Evolutionary conservation across 768 basidiomycete species (phyloP), one percentile per base, ranked within the genome.

Genomic region (Wakefieldia striispora): DNA sequence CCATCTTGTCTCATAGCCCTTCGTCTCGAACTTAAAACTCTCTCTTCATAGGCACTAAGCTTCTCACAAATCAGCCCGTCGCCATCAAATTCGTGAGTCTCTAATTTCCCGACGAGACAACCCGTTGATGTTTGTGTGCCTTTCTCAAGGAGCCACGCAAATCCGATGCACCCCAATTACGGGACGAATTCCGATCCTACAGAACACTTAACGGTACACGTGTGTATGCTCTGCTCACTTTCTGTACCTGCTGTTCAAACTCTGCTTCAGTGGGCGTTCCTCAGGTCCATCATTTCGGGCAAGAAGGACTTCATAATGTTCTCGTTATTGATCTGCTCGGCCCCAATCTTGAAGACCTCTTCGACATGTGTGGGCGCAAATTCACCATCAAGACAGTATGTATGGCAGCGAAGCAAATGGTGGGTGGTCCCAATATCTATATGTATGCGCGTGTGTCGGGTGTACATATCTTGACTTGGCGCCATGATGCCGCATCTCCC

Each of bases 381-480:
- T 99, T 98, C 73, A 83, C 83, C 45, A 85, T 95, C 69, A 99
- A 99, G 81, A 98, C 95, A 0, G 95, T 97, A 23, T 97, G 93
- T 66, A 93, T 99, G 95, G 89, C 91, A 44, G 97, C 97, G 16
- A 97, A 90, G 71, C 97, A 99, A 70, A 99, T 98, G 95, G 95
- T 95, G 55, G 69, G 84, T 55, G 1, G 4, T 38, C 36, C 38
- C 8, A 29, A 19, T 53, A 21, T 39, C 20, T 26, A 6, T 26
- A 27, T 51, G 16, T 49, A 49, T 54, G 50, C 36, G 39, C 3
- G 17, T n/a, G 12, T 21, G 33, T 26, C 24, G 11, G 19, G 14
- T 27, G n/a, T n/a, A 38, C 12, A 8, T 19, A 16, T 40, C 23
- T 12, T 34, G 40, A n/a, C 19, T 10, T 35, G 24, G 20, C 19